phyloP scores from a whole-genome alignment of 2,329 filamentous ascomycete species.

The Aspergillus latus region DNA sequence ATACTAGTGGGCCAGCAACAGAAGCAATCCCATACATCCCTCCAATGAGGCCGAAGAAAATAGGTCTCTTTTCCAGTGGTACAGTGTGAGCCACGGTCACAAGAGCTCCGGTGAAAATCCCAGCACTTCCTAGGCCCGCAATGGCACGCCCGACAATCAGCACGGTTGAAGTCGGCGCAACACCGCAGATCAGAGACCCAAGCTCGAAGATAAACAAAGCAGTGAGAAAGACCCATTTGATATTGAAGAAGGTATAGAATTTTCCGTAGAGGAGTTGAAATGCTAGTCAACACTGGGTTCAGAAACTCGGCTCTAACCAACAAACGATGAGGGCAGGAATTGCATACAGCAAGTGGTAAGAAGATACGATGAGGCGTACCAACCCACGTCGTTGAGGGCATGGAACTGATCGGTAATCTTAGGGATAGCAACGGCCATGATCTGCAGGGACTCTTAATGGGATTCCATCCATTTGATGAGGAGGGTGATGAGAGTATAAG shows the following conservation, averaged over 20 bases:
- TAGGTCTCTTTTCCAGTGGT: not conserved
- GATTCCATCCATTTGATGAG: too few relatives aligned
- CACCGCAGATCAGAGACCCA: constrained; percentile 29
- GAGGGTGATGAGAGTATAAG: too few relatives aligned
- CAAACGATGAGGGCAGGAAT: too few relatives aligned
- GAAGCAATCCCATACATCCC: not conserved
- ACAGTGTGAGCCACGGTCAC: constrained; percentile 2
- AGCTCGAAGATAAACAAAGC: constrained; percentile 40
- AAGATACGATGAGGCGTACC: constrained; percentile 14
- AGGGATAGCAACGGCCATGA: not conserved
- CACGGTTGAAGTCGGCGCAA: not conserved
- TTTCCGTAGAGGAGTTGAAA: constrained; percentile 41
- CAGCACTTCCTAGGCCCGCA: constrained; percentile 1
- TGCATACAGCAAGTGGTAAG: constrained; percentile 6
- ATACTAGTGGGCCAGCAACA: not conserved
- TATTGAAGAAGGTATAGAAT: constrained; percentile 37
- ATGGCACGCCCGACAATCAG: constrained; percentile 8
- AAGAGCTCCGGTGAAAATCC: constrained; percentile 2
- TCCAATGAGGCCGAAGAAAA: not conserved
- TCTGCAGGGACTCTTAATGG: not conserved
- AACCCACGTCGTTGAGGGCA: constrained; percentile 4
- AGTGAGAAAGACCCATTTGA: constrained; percentile 38
- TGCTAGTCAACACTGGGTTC: constrained; percentile 17
- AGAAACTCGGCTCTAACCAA: too few relatives aligned
- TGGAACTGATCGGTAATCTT: constrained; percentile 34